phyloP scores from a whole-genome alignment of 768 basidiomycete species.

The Russula lepida region DNA sequence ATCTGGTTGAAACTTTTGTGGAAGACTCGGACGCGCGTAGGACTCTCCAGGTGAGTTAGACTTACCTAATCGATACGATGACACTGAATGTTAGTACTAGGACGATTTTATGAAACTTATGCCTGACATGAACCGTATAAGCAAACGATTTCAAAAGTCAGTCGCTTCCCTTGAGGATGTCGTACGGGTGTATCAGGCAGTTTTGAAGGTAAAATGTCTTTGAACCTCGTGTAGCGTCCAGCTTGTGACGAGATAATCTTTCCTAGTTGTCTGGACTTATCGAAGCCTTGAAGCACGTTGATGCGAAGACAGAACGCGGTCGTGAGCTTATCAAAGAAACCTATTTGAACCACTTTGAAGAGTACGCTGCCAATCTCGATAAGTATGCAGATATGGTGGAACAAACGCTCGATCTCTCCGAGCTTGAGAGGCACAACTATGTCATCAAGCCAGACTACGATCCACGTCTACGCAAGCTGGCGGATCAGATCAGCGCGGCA shows the following conservation, averaged over 20 bases:
- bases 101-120: slow-evolving; percentile 83
- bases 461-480: slow-evolving; percentile 56
- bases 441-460: slow-evolving; percentile 93
- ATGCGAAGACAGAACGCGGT: slow-evolving; percentile 39
- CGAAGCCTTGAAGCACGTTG: slow-evolving; percentile 46
- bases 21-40: slow-evolving; percentile 67
- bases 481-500: slow-evolving; percentile 54
- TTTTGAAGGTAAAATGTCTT: slow-evolving; percentile 51
- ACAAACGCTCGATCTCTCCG: slow-evolving; percentile 84
- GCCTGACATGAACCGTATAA: slow-evolving; percentile 89
- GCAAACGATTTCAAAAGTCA: slow-evolving; percentile 83
- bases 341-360: slow-evolving; percentile 54
- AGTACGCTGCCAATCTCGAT: slow-evolving; percentile 49
- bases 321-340: slow-evolving; percentile 53
- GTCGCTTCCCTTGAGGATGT: slow-evolving; percentile 88
- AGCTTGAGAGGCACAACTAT: slow-evolving; percentile 78
- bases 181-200: slow-evolving; percentile 90
- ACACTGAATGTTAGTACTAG: slow-evolving; percentile 32
- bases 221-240: not conserved
- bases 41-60: slow-evolving; percentile 53
- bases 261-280: slow-evolving; percentile 68
- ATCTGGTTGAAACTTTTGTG: slow-evolving; percentile 79
- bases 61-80: not conserved
- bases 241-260: not conserved
- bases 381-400: slow-evolving; percentile 94